Conservation (phyloP, 257 asterid species). For the Parsonsia alboflavescens region DNA sequence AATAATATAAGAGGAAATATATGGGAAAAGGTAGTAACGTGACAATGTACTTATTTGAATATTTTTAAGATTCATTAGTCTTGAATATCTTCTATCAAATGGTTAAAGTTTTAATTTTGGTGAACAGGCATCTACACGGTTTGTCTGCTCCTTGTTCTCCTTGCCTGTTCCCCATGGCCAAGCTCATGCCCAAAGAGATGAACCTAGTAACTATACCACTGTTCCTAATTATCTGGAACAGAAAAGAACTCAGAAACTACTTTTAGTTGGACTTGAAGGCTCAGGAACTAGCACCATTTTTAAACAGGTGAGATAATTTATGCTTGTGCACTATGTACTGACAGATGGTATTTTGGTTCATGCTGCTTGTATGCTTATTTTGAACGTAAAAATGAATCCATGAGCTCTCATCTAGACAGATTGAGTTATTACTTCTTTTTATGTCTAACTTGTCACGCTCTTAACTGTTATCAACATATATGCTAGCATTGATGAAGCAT, state of each 20-base stretch:
- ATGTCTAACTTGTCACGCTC: neutral
- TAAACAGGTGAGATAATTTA: conserved; percentile 58
- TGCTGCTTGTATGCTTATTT: neutral
- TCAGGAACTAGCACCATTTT: conserved; percentile 96
- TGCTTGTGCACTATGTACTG: neutral
- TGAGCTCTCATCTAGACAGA: neutral
- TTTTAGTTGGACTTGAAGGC: conserved; percentile 78
- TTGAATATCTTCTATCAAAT: conserved; percentile 11
- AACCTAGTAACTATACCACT: conserved; percentile 64
- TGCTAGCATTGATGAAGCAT: neutral
- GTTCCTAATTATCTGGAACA: conserved; percentile 73
- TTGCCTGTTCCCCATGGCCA: conserved; percentile 91
- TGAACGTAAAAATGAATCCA: neutral
- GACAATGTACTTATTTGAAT: neutral
- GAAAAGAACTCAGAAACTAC: conserved; percentile 74
- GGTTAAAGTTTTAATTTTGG: conserved; percentile 11
- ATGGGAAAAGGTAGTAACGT: conserved; percentile 75
- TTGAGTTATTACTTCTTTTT: neutral
- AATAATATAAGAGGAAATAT: conserved; percentile 94
- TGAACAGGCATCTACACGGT: conserved; percentile 74
- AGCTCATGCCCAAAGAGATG: conserved; percentile 66
- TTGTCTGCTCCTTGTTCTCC: conserved; percentile 80
- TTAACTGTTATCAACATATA: neutral
- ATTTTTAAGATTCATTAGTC: conserved; percentile 10
- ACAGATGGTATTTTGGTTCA: neutral